Evolutionary conservation across 768 basidiomycete genomes (phyloP), one percentile per base, ranked within the genome.

Genomic region (Termitomyces eurrhizus): DNA sequence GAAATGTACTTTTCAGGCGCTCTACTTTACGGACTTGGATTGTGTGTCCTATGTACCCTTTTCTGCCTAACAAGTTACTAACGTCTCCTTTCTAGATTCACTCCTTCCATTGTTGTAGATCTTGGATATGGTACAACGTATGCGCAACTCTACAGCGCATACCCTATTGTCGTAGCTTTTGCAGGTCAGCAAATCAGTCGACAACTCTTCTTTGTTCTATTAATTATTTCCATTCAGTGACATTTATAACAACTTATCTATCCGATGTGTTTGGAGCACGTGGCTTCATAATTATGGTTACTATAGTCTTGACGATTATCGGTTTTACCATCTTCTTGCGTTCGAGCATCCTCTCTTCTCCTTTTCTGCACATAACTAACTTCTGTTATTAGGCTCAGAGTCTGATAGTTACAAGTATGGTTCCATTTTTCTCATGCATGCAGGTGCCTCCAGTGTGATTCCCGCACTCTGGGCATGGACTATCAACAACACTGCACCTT

Each of bases 401-500:
- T 70, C 74, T 9, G 70, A 75, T 52, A 65, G 70, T 9, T 65
- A 81, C 36, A 79, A 79, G 64, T 87, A 87, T 62, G 82, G 72
- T 14, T 80, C 80, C 14, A 73, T 87, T 2, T 87, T 85, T 75
- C 73, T 87, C 50, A 77, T 78, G 5, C 73, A 85, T n/a, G 65
- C 80, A 0, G 84, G 85, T 14, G 72, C 78, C 2, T 86, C 86
- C 68, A 70, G 77, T 21, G 68, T 75, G 1, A 82, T 80, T 5
- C 83, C 86, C 3, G 74, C 84, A 1, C 68, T 84, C 35, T 76
- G 76, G 4, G 81, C 85, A 0, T 88, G 87, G 87, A 71, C 74
- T 55, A 79, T 84, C 18, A 87, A 88, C 70, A 88, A 87, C 73
- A 75, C 81, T 7, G 73, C 80, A 5, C 86, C 85, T 0, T 76